Conservation (phyloP, 2,329 filamentous ascomycete genomes). For the Apiospora hydei region DNA sequence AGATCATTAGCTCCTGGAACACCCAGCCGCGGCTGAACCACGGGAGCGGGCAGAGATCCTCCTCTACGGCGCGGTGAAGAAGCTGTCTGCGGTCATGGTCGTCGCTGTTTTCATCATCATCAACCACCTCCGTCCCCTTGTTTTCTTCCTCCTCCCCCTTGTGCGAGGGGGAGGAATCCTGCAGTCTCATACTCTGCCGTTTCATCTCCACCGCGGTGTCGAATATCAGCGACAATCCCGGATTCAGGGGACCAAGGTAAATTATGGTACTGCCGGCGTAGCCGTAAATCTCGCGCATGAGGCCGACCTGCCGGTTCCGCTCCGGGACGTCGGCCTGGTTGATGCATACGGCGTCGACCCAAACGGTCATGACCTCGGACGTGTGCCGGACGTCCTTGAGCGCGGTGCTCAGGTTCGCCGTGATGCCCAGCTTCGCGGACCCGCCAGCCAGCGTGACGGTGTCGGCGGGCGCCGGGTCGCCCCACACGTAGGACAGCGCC, state of each 20-base stretch:
- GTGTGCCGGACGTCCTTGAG: slow-evolving; percentile 8
- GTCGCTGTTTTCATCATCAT: neutral
- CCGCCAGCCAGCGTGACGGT: neutral
- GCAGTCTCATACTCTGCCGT: neutral
- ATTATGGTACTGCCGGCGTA: slow-evolving; percentile 16
- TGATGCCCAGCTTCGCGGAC: neutral
- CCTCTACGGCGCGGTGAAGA: neutral
- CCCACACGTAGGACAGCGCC: slow-evolving; percentile 21
- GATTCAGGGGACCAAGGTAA: slow-evolving; percentile 10
- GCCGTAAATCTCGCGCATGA: slow-evolving; percentile 28
- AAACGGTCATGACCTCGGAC: slow-evolving; percentile 16
- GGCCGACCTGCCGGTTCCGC: slow-evolving; percentile 21
- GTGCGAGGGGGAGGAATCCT: neutral
- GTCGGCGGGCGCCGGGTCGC: neutral
- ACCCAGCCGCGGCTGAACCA: slow-evolving; percentile 14
- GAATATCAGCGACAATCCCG: neutral
- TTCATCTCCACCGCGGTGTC: neutral
- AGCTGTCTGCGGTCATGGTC: neutral
- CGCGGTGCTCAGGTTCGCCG: neutral
- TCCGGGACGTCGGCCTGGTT: slow-evolving; percentile 27
- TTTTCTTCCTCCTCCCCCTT: neutral
- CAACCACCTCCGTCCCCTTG: neutral
- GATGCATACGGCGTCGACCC: slow-evolving; percentile 31
- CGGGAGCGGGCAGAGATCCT: neutral
- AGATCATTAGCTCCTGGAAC: neutral